These are phyloP conservation scores for Exidia glandulosa DNA, from an alignment of 768 basidiomycete genomes.

Conservation along the genomic window DNA sequence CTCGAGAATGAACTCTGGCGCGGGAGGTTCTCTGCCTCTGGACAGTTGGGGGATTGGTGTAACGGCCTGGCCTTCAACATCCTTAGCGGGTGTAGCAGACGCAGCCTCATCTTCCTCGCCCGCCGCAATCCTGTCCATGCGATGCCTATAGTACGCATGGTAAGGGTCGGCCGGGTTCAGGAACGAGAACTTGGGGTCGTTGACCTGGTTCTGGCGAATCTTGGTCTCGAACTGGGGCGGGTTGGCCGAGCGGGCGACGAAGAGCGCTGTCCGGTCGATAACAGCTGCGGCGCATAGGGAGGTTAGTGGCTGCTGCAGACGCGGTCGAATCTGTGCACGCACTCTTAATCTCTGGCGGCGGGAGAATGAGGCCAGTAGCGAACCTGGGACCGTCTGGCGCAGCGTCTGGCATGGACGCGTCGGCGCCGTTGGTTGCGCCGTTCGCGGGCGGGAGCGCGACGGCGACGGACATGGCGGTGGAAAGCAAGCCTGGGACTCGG, in stretches of 20 bases:
- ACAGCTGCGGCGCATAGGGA: conserved; percentile 43
- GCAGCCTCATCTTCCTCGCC: conserved; percentile 55
- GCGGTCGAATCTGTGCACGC: conserved; percentile 18
- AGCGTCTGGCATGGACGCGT: conserved; percentile 30
- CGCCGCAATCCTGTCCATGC: conserved; percentile 69
- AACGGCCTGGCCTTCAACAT: conserved; percentile 18
- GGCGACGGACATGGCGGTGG: conserved; percentile 1
- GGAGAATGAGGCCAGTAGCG: conserved; percentile 81
- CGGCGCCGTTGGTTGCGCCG: conserved; percentile 22
- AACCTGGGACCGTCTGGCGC: conserved; percentile 38
- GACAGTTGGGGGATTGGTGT: background rate
- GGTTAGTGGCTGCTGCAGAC: conserved; percentile 7
- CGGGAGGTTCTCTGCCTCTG: conserved; percentile 42
- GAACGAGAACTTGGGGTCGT: conserved; percentile 98
- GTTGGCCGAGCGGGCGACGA: conserved; percentile 88
- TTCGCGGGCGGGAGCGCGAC: conserved; percentile 12
- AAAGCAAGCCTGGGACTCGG: background rate
- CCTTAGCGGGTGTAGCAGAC: conserved; percentile 31
- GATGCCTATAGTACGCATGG: conserved; percentile 94
- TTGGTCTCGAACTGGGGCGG: conserved; percentile 92
- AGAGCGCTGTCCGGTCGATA: conserved; percentile 88
- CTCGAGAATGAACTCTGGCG: conserved; percentile 73
- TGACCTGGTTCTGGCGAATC: conserved; percentile 91
- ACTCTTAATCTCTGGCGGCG: conserved; percentile 94
- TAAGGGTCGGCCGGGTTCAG: conserved; percentile 95